phyloP scores from a whole-genome alignment of 768 basidiomycete species.

The Termitomyces sp. region DNA sequence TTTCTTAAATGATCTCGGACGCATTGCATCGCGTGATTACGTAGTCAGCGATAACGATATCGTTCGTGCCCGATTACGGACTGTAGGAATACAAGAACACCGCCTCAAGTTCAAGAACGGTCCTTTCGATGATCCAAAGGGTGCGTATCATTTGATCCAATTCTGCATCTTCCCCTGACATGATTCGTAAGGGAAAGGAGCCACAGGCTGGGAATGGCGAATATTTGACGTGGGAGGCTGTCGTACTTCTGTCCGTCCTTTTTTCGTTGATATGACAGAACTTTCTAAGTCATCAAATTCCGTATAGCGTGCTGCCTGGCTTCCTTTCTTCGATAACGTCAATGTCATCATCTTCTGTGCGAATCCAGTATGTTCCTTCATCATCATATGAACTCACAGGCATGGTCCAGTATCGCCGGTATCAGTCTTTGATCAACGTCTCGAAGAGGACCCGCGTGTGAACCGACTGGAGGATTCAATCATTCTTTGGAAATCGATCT shows the following conservation, averaged over 20 bases:
- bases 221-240: conserved; percentile 78
- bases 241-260: conserved; percentile 50
- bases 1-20: conserved; percentile 63
- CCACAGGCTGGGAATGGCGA: conserved; percentile 51
- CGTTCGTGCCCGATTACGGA: conserved; percentile 63
- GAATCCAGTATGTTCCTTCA: neutral
- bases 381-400: neutral
- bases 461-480: conserved; percentile 74
- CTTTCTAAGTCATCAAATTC: conserved; percentile 6
- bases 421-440: conserved; percentile 72
- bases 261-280: neutral
- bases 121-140: conserved; percentile 29
- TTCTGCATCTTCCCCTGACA: neutral
- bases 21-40: conserved; percentile 57
- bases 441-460: conserved; percentile 63
- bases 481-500: conserved; percentile 65
- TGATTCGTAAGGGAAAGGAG: conserved; percentile 20
- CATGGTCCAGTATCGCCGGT: conserved; percentile 55
- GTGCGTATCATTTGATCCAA: conserved; percentile 12
- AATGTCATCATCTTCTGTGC: conserved; percentile 71
- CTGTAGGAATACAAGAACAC: conserved; percentile 68
- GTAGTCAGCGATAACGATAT: conserved; percentile 69
- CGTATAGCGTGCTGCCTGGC: conserved; percentile 66
- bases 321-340: conserved; percentile 75
- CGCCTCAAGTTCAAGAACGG: conserved; percentile 40